Conservation (phyloP, 441 rosid genomes). For the Brassica balearica region DNA sequence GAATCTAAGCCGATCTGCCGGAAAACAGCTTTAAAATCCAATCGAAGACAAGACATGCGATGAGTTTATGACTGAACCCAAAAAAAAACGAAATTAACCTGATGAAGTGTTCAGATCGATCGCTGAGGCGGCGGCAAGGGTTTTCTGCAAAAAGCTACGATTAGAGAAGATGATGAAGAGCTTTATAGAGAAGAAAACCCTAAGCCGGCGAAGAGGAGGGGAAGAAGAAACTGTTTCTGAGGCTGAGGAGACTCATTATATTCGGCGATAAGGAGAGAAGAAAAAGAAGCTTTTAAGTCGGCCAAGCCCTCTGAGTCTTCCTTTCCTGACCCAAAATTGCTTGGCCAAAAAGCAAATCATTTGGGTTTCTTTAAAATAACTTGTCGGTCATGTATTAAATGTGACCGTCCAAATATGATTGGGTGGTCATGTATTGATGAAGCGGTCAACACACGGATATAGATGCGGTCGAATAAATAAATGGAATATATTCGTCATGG, state of each 20-base stretch:
- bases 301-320: constrained; percentile 43
- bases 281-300: constrained; percentile 45
- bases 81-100: constrained; percentile 2
- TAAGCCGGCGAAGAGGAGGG: constrained; percentile 47
- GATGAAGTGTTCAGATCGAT: constrained; percentile 43
- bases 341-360: constrained; percentile 64
- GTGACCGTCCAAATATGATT: constrained; percentile 28
- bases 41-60: not conserved
- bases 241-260: constrained; percentile 17
- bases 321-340: constrained; percentile 41
- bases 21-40: not conserved
- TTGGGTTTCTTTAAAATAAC: constrained; percentile 13
- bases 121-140: constrained; percentile 43
- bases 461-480: constrained; percentile 28
- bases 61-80: not conserved
- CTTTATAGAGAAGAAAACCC: constrained; percentile 52
- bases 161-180: not conserved
- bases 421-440: constrained; percentile 32
- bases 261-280: constrained; percentile 32
- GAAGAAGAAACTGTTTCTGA: constrained; percentile 36
- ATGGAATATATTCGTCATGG: constrained; percentile 22
- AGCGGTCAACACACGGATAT: constrained; percentile 40
- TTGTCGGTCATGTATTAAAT: not conserved
- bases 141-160: constrained; percentile 14
- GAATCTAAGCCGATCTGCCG: constrained; percentile 43